phyloP scores from a whole-genome alignment of 2,329 filamentous ascomycete species.

The Claviceps citrina region DNA sequence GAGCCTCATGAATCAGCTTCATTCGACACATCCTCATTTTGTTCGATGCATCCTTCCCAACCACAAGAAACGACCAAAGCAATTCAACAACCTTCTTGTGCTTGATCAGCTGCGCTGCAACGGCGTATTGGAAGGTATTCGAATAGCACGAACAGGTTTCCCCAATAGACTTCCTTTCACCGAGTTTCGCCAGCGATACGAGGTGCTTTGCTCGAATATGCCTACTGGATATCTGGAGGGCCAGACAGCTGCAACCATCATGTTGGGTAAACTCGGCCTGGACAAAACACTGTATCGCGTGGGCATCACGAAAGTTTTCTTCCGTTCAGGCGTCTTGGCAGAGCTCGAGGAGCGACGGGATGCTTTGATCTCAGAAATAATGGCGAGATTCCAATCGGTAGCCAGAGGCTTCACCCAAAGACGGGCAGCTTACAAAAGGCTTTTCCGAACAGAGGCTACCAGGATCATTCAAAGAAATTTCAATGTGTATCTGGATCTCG shows the following conservation, averaged over 20 bases:
- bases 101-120: constrained; percentile 96
- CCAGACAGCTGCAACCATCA: constrained; percentile 67
- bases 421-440: constrained; percentile 75
- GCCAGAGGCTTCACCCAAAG: constrained; percentile 82
- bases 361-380: constrained; percentile 80
- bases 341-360: constrained; percentile 95
- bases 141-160: constrained; percentile 92
- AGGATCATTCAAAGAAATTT: constrained; percentile 92
- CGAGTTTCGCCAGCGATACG: constrained; percentile 90
- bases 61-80: constrained; percentile 91
- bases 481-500: constrained; percentile 76
- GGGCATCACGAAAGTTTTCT: constrained; percentile 94
- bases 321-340: constrained; percentile 85
- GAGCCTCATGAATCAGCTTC: constrained; percentile 83
- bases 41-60: constrained; percentile 96
- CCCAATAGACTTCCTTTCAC: constrained; percentile 83
- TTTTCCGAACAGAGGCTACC: constrained; percentile 89
- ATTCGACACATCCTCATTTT: constrained; percentile 95
- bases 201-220: constrained; percentile 79
- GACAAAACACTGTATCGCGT: constrained; percentile 82
- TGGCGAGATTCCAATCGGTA: constrained; percentile 82
- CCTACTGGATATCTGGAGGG: constrained; percentile 85
- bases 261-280: constrained; percentile 76
- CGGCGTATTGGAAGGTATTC: constrained; percentile 95
- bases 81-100: constrained; percentile 81